Base-by-base conservation (phyloP, 495 filamentous ascomycete species). In the Neurospora terricola region DNA sequence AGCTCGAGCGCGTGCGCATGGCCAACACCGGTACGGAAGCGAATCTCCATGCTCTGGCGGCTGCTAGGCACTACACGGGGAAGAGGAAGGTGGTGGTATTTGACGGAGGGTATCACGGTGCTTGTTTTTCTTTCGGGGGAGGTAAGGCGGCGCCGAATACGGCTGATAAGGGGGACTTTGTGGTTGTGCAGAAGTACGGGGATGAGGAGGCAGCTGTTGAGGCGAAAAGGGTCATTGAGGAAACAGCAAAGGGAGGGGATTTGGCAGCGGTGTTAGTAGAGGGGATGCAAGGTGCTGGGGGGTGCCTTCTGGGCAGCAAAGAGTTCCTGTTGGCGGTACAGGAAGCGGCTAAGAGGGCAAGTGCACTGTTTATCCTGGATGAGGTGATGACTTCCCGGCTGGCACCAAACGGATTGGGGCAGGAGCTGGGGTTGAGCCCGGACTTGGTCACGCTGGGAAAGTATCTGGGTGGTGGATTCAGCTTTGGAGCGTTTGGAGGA, bases 381-480 rank as follows among this genome's bases (percentile, higher is more conserved):
- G 90, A 92, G 79, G 90, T 92, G 14, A 88, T 90, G 83, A 90
- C 90, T 2, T 88, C 85, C 11, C 83, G 90, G 5, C 79, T 91
- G 18, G 80, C 82, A 2, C 81, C 82, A 1, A 73, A 76, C 6
- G 90, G 90, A 2, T 62, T 88, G 12, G 84, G 85, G 39, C 75
- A 75, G 12, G 74, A 77, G 38, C 36, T 85, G 37, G 81, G 79
- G 0, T 68, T 91, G 21, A 79, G 73, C 5, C 88, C 90, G 0
- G 90, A 91, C 74, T 68, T 92, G 70, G 87, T 86, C 34, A 88
- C 89, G 3, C 73, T 91, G 40, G 90, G 90, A 1, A 92, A 92
- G 76, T 90, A 86, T 73, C 76, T 91, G 40, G 90, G 88, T 4
- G 90, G 90, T 1, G 90, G 90, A 4, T 83, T 90, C 73, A 81